Percentiles rank a stretch among this genome's conserved stretches.
phyloP scores from a whole-genome alignment of 345 rosid genomes.

The Excoecaria agallocha region DNA sequence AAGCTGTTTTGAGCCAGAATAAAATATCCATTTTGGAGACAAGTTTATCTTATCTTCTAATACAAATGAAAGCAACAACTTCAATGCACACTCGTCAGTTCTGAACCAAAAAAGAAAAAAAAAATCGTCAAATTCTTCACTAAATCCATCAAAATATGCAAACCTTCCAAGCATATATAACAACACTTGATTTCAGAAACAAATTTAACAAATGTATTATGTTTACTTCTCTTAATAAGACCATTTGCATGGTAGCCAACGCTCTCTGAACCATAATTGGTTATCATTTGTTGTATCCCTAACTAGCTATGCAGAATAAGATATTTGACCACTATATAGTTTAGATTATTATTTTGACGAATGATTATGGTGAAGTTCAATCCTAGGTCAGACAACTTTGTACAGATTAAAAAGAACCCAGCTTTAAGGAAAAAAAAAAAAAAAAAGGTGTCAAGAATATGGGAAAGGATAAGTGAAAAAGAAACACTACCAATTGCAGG shows the following conservation, averaged over 20 bases:
- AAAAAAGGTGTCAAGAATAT: neutral
- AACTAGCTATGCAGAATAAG: too few species aligned
- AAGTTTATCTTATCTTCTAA: neutral
- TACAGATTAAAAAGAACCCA: neutral
- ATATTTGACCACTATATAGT: neutral
- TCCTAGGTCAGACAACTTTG: neutral
- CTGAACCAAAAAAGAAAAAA: neutral
- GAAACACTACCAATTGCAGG: conserved; percentile 72
- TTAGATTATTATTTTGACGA: neutral
- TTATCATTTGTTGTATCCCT: neutral
- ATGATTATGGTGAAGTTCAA: neutral
- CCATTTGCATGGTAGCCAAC: neutral
- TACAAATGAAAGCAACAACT: conserved; percentile 4
- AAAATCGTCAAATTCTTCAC: neutral
- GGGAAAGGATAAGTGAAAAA: neutral
- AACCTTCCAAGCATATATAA: neutral
- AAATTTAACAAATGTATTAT: neutral
- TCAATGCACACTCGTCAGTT: neutral
- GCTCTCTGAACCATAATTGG: neutral
- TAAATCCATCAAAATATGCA: neutral
- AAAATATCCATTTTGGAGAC: neutral
- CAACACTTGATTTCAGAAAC: neutral
- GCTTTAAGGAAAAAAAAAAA: too few species aligned
- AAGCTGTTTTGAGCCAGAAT: neutral
- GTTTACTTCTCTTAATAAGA: neutral